Evolutionary conservation across 768 basidiomycete genomes (phyloP).

Genomic region (Boletus subcaerulescens): DNA sequence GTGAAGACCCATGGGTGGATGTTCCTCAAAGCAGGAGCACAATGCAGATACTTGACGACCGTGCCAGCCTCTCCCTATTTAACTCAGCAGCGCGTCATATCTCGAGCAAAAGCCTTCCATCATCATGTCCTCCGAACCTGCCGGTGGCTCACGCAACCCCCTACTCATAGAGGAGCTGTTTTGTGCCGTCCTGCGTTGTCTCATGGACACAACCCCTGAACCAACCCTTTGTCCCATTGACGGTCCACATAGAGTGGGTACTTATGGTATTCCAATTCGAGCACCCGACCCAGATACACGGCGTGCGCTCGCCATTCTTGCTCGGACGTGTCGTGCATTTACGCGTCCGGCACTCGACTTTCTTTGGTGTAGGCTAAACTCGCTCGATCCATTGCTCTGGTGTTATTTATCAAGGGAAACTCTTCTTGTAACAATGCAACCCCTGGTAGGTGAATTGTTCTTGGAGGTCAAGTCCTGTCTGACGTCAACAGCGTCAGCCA

Average conservation of each 20-base stretch:
- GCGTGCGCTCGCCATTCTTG: not conserved
- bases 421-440: no score
- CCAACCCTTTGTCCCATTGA: no score
- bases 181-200: not conserved
- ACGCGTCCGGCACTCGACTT: not conserved
- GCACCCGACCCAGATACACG: not conserved
- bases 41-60: not conserved
- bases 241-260: no score
- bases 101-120: no score
- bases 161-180: not conserved
- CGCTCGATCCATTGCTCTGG: not conserved
- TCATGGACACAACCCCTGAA: not conserved
- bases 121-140: not conserved
- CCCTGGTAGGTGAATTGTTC: not conserved
- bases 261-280: not conserved
- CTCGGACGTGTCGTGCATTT: constrained; percentile 4
- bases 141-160: not conserved
- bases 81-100: not conserved
- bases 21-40: no score
- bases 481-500: not conserved
- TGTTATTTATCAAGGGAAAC: not conserved
- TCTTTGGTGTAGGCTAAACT: not conserved
- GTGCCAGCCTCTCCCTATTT: not conserved
- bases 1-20: no score
- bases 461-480: not conserved